These are phyloP conservation scores for Fusarium tupiense DNA, from an alignment of 2,329 filamentous ascomycete species.

Conservation along the genomic window DNA sequence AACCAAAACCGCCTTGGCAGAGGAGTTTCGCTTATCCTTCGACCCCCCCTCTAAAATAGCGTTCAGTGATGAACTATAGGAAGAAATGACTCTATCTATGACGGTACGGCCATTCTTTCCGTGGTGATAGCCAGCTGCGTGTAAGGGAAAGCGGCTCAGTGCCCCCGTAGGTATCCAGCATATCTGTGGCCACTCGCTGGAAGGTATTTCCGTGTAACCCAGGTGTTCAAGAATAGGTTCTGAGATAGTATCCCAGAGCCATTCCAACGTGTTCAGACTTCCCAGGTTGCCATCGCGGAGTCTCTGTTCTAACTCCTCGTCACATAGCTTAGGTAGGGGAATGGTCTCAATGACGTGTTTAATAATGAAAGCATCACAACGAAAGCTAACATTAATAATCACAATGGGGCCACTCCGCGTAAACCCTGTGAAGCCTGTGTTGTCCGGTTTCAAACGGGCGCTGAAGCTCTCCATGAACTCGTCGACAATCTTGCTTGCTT, in stretches of 20 bases:
- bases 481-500: not conserved
- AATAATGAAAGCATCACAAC: not conserved
- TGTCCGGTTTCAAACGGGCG: rapidly evolving
- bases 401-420: not conserved
- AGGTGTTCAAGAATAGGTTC: not conserved
- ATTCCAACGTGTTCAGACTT: rapidly evolving
- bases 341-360: not conserved
- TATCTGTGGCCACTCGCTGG: not conserved
- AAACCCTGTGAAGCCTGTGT: not conserved
- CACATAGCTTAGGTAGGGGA: not conserved
- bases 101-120: not conserved
- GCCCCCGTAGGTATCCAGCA: not conserved
- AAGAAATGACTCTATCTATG: not conserved
- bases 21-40: rapidly evolving
- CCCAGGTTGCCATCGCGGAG: not conserved
- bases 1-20: not conserved
- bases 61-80: not conserved
- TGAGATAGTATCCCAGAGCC: not conserved
- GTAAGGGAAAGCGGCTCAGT: not conserved
- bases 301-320: rapidly evolving
- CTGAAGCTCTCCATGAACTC: not conserved
- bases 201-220: rapidly evolving
- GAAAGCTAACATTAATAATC: not conserved
- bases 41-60: not conserved
- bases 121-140: not conserved